Base-by-base conservation (phyloP, 2,329 filamentous ascomycete genomes). In the Rhexocercosporidium sp. region DNA sequence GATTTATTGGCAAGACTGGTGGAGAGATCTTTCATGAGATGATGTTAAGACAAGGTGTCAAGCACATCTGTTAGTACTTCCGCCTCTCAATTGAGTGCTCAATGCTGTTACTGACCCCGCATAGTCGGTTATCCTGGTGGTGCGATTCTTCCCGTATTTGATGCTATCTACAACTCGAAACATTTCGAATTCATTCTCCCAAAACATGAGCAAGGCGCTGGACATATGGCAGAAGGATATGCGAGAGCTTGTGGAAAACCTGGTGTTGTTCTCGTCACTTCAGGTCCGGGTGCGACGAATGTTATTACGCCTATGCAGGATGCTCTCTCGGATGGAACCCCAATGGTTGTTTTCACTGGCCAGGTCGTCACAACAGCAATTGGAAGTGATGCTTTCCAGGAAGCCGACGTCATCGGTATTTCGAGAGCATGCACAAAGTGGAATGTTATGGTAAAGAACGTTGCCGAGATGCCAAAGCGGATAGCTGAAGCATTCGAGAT, bases 401-500 rank as follows among this genome's bases (percentile, higher is more conserved):
- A 98, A 82, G 94, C 94, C 67, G 96, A 99, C 77, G 90, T 97
- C 41, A 85, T 97, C 67, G 95, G 95, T 73, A 98, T 99, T 79
- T 97, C 93, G 39, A 88, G 95, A 76, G 90, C 94, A 22, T 97
- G 94, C 85, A 97, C 94, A 74, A 98, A 98, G 84, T 99, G 96
- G 96, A 98, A 98, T 76, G 93, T 97, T 68, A 96, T 98, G 94
- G 93, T 97, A 59, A 97, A 96, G 86, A 95, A 91, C 79, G 90
- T 97, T 64, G 94, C 93, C 60, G 96, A 99, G 81, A 85, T 99
- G 65, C 96, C 96, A 60, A 89, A 92, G 75, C 88, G 95, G 72
- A 98, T 98, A 78, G 97, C 97, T 79, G 96, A 98, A 82, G 96
- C 96, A 59, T 98, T 98, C 77, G 94, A 98, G 82, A 98, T 98